Evolutionary conservation across 2,329 filamentous ascomycete genomes (phyloP).

Genomic region (Xylaria sp.): DNA sequence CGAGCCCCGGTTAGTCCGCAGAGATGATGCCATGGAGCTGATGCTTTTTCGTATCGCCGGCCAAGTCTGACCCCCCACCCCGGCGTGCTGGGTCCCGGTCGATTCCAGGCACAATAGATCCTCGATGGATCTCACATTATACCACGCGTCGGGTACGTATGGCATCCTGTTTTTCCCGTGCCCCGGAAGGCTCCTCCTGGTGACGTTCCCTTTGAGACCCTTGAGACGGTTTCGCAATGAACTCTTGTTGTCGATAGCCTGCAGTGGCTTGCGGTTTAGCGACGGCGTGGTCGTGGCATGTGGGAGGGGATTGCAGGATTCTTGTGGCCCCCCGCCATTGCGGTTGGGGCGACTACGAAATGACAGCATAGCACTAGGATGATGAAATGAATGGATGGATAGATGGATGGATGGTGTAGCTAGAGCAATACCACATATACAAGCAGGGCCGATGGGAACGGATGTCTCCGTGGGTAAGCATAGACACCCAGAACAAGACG

Average conservation of each 20-base stretch:
- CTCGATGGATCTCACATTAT: not conserved
- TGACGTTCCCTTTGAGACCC: constrained; percentile 17
- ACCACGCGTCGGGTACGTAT: constrained; percentile 10
- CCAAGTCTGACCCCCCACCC: constrained; percentile 20
- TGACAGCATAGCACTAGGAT: constrained; percentile 13
- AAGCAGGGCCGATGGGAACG: constrained; percentile 2
- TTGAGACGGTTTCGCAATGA: constrained; percentile 28
- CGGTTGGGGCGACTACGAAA: constrained; percentile 15
- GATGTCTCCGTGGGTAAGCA: not conserved
- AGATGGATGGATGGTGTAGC: constrained; percentile 10
- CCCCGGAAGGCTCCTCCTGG: not conserved
- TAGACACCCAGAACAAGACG: constrained; percentile 10
- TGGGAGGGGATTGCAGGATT: not conserved
- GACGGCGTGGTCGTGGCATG: not conserved
- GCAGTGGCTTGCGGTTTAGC: not conserved
- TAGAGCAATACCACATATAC: constrained; percentile 11
- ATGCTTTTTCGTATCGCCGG: constrained; percentile 32
- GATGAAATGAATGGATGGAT: constrained; percentile 1
- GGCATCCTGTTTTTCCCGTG: not conserved
- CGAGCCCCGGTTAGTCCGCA: constrained; percentile 26
- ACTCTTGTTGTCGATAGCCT: constrained; percentile 1
- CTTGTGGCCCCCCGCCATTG: not conserved
- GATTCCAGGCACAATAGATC: constrained; percentile 1
- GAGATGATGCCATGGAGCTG: constrained; percentile 33
- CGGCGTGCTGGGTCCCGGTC: constrained; percentile 3